Base-by-base conservation (phyloP, 2,329 filamentous ascomycete genomes). In the Pyrenophora graminea region DNA sequence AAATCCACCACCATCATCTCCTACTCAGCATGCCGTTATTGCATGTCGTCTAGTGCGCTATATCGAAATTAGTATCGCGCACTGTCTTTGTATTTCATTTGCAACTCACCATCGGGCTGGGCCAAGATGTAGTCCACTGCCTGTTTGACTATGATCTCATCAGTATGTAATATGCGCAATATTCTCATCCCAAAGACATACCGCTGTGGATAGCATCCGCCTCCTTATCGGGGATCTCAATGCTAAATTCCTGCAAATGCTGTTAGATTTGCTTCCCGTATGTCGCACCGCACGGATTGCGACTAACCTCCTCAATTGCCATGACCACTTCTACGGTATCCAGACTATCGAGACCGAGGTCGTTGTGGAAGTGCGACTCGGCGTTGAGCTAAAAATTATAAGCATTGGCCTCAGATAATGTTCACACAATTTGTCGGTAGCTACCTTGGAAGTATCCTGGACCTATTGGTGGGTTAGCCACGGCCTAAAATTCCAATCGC, bases 321-420 rank as follows among this genome's bases (percentile, higher is more conserved):
- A 99, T 99, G 69, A 99, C 94, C 64, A 99, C 94, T 83, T 99
- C 94, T 60, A 99, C 94, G 59, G 94, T 97, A 77, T 99, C 94
- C 77, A 99, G 85, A 79, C 89, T 95, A 82, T 99, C 94, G 70
- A 99, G 82, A 62, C 92, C 94, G 60, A 99, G 89, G 79, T 99
- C 93, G 77, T 97, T 97, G 74, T 91, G 84, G 80, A 99, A 99
- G 84, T 97, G 92, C 53, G 93, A 88, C 46, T 80, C 82, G 59
- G 85, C 79, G 70, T 86, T 90, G 74, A 99, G 90, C 93, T 97
- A 68, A 54, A 48, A 33, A 38, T 25, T 21, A 53, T 74, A 41
- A 75, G 68, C 37, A 27, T 48, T 18, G 36, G 37, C 42, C 39
- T 38, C 31, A 23, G 18, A 6, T 12, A 34, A 12, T n/a, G 10